phyloP scores from a whole-genome alignment of 148 eudicot genomes.

The Vaccinium darrowii region DNA sequence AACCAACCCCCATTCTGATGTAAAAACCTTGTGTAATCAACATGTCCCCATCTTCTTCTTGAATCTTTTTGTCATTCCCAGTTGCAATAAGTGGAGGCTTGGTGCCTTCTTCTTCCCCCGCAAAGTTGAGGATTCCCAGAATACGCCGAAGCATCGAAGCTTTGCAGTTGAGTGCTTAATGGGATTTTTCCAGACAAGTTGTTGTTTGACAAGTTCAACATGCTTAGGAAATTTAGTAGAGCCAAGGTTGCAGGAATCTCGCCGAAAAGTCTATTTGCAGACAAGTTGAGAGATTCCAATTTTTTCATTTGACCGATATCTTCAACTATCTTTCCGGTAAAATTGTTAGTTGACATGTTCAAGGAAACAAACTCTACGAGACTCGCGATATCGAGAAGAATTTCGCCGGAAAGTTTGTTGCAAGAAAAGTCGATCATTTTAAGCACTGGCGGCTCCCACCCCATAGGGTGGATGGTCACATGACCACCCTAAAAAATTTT shows the following conservation, averaged over 20 bases:
- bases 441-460: no score
- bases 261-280: constrained; percentile 24
- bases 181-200: constrained; percentile 31
- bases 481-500: no score
- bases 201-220: constrained; percentile 29
- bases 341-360: constrained; percentile 27
- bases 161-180: constrained; percentile 23
- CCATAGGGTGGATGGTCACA: no score
- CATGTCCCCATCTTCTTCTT: background rate
- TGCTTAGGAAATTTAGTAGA: constrained; percentile 13
- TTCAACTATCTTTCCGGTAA: constrained; percentile 17
- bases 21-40: background rate
- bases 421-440: constrained; percentile 30
- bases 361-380: constrained; percentile 22
- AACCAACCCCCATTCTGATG: constrained; percentile 13
- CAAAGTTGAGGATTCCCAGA: constrained; percentile 28
- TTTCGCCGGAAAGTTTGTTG: constrained; percentile 20
- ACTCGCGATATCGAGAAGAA: constrained; percentile 12
- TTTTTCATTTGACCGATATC: constrained; percentile 20
- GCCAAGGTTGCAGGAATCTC: constrained; percentile 28
- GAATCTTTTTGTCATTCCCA: no score
- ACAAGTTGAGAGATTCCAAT: constrained; percentile 27
- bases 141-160: constrained; percentile 22
- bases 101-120: constrained; percentile 13
- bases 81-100: no score